These are phyloP conservation scores for Lentinula boryana DNA, from an alignment of 768 basidiomycete species.

Conservation along the genomic window DNA sequence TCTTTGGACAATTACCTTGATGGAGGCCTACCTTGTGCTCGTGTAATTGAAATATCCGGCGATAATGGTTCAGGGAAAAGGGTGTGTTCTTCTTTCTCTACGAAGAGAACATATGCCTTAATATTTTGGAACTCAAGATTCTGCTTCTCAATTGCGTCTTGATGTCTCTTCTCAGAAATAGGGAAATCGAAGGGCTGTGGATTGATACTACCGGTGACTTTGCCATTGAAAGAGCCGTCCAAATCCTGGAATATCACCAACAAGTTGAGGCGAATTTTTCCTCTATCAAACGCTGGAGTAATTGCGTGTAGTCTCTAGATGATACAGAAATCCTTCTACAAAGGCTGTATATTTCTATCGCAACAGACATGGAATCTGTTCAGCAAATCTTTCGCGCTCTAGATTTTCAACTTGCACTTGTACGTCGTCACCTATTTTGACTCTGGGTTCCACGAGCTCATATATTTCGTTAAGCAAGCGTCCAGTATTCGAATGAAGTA, in stretches of 20 bases:
- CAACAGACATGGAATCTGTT: constrained; percentile 52
- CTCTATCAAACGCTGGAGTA: constrained; percentile 4
- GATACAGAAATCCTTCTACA: constrained; percentile 29
- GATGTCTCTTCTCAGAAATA: constrained; percentile 36
- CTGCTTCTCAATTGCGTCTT: constrained; percentile 56
- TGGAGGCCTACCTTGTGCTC: constrained; percentile 38
- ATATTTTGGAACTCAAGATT: constrained; percentile 30
- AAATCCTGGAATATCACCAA: constrained; percentile 24
- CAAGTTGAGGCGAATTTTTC: constrained; percentile 9
- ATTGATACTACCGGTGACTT: constrained; percentile 71
- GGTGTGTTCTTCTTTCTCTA: constrained; percentile 30
- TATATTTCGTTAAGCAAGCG: constrained; percentile 7
- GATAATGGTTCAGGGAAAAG: constrained; percentile 63
- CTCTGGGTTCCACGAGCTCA: background rate
- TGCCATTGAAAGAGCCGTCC: constrained; percentile 39
- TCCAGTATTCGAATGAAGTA: constrained; percentile 22
- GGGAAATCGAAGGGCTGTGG: constrained; percentile 49
- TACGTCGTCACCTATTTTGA: background rate
- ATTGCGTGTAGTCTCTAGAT: background rate
- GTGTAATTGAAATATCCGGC: constrained; percentile 67
- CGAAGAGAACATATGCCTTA: background rate
- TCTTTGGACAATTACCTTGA: constrained; percentile 48
- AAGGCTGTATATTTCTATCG: constrained; percentile 51
- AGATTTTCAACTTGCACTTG: constrained; percentile 9
- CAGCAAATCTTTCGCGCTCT: constrained; percentile 41